Percentiles rank a stretch among this genome's conserved stretches.
Evolutionary conservation across 2,329 filamentous ascomycete species (phyloP).

Genomic region (Epichloe aotearoae): DNA sequence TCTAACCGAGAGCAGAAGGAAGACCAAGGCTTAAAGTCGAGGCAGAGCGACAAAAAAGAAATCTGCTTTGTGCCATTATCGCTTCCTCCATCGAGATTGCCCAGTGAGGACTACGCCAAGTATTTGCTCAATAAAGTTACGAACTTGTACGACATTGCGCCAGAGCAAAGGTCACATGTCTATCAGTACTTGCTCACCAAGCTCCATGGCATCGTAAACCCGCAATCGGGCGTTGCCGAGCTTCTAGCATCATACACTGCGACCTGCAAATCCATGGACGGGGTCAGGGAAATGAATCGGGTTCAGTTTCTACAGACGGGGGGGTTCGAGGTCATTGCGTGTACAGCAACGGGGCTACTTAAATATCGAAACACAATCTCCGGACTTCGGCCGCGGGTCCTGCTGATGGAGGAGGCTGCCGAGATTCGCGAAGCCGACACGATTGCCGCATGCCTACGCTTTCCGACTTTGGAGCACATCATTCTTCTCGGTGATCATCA

Average conservation of each 20-base stretch:
- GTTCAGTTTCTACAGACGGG: slow-evolving; percentile 24
- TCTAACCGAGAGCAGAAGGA: neutral
- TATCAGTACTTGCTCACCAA: slow-evolving; percentile 1
- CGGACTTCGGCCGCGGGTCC: slow-evolving; percentile 49
- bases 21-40: neutral
- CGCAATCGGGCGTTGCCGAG: slow-evolving; percentile 10
- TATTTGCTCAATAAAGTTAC: neutral
- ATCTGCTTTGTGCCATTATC: slow-evolving; percentile 22
- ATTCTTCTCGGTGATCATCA: slow-evolving; percentile 64
- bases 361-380: slow-evolving; percentile 65
- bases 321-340: slow-evolving; percentile 40
- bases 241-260: slow-evolving; percentile 36
- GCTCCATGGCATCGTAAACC: neutral
- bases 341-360: slow-evolving; percentile 67
- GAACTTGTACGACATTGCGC: slow-evolving; percentile 3
- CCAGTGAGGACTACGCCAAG: neutral
- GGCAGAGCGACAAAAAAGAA: slow-evolving; percentile 8
- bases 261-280: slow-evolving; percentile 37
- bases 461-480: slow-evolving; percentile 37
- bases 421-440: slow-evolving; percentile 57
- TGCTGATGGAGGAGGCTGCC: slow-evolving; percentile 70
- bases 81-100: neutral
- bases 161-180: neutral
- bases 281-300: slow-evolving; percentile 46
- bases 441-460: slow-evolving; percentile 31